Evolutionary conservation across 2,329 filamentous ascomycete genomes (phyloP).

Genomic region (Colletotrichum tofieldiae): DNA sequence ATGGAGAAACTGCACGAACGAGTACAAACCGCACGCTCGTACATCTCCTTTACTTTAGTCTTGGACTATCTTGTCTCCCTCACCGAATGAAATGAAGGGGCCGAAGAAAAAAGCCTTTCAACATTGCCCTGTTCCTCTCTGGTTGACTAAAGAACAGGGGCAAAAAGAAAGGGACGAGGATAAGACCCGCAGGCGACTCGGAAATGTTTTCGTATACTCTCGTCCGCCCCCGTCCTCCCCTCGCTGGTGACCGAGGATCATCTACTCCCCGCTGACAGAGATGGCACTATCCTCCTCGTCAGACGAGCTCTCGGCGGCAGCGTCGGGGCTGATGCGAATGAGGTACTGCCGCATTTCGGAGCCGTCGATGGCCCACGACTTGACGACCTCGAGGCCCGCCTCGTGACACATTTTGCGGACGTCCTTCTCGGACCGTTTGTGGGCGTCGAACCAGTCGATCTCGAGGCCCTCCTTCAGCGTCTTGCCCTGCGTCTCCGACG

Average conservation of each 20-base stretch:
- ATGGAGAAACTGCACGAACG: background rate
- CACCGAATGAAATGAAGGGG: too few relatives aligned
- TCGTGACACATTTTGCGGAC: conserved; percentile 58
- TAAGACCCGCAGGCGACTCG: background rate
- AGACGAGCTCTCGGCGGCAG: conserved; percentile 47
- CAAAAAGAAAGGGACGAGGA: background rate
- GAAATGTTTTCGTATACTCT: background rate
- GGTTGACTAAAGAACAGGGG: too few relatives aligned
- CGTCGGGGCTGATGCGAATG: conserved; percentile 49
- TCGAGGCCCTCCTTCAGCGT: conserved; percentile 53
- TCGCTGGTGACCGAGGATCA: background rate
- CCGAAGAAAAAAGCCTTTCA: too few relatives aligned
- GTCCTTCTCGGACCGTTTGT: conserved; percentile 56
- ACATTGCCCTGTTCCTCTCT: too few relatives aligned
- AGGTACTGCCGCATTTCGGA: conserved; percentile 59
- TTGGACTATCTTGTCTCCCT: too few relatives aligned
- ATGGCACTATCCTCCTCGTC: conserved; percentile 57
- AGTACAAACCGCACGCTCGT: too few relatives aligned
- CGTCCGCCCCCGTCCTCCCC: background rate
- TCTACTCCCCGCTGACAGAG: conserved; percentile 15
- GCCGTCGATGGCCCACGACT: conserved; percentile 54
- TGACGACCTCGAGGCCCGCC: conserved; percentile 55
- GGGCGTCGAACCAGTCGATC: conserved; percentile 62
- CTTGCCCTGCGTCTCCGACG: conserved; percentile 45
- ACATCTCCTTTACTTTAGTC: background rate